Evolutionary conservation across 352 stramenopile genomes (phyloP), one percentile per base, ranked within the genome.

Genomic region (Phytophthora agathidicida): DNA sequence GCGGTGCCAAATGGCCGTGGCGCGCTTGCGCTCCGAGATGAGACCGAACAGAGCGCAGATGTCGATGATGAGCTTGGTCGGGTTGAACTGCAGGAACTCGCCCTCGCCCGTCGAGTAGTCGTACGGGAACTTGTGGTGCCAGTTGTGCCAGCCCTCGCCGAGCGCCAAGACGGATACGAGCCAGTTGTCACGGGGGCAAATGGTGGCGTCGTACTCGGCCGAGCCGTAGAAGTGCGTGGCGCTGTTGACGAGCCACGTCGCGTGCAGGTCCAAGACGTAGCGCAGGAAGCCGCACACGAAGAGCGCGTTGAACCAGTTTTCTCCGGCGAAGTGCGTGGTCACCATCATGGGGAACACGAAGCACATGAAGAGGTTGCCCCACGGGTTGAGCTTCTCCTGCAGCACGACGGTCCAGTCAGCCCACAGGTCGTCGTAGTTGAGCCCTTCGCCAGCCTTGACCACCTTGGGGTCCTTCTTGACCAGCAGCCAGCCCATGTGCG

Each of bases 61-160:
- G 74, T 99, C 96, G 69, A 99, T 99, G 70, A 98, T 90, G 26
- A 98, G 65, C 75, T 99, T 99, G 44, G 90, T 98, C 10, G 97
- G 97, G 75, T 99, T 99, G 82, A 98, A 99, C 79, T 99, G 96
- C 54, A 82, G 80, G 9, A 82, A 90, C 45, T 98, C 83, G 36
- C 96, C 97, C 80, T 99, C 96, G 41, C 83, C 96, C 14, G 96
- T 95, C 35, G 96, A 93, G 79, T 99, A 99, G 71, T 99, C 97
- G 83, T 98, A 99, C 44, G 97, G 97, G 73, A 99, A 99, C 77
- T 99, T 99, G 93, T 99, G 97, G 78, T 99, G 97, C 96, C 96
- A 99, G 85, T 99, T 99, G 84, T 99, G 96, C 96, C 96, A 99
- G 71, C 96, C 96, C 72, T 99, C 96, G 24, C 97, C 97, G 74